phyloP scores from a whole-genome alignment of 805 yeast species.

The Tetrapisispora taiwanensis region DNA sequence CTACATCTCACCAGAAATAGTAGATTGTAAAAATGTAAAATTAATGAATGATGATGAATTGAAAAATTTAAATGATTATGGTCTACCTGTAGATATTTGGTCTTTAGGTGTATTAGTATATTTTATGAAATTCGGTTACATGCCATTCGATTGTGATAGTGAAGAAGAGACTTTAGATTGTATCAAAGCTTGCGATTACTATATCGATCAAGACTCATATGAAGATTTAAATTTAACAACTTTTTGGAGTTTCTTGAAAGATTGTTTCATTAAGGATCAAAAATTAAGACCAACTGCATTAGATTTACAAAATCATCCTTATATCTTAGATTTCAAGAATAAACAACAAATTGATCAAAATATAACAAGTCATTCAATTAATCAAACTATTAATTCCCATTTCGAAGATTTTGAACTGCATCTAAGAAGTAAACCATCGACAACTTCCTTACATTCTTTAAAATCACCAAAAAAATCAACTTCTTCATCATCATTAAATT shows the following conservation, averaged over 20 bases:
- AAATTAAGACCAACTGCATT: conserved; percentile 37
- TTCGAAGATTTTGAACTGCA: background rate
- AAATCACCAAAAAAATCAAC: conserved; percentile 19
- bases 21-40: conserved; percentile 30
- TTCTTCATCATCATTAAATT: conserved; percentile 4
- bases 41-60: conserved; percentile 12
- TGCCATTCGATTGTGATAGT: conserved; percentile 69
- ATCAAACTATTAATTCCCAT: background rate
- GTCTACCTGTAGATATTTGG: conserved; percentile 60
- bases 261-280: conserved; percentile 43
- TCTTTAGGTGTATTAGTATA: conserved; percentile 65
- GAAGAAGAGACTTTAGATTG: conserved; percentile 59
- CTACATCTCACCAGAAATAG: conserved; percentile 67
- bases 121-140: conserved; percentile 64
- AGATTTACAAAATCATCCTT: conserved; percentile 37
- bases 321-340: conserved; percentile 11
- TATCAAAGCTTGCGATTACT: conserved; percentile 43
- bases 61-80: conserved; percentile 31
- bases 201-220: conserved; percentile 50
- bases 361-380: too few relatives aligned
- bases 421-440: background rate
- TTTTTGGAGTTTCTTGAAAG: conserved; percentile 49
- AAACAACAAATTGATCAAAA: background rate
- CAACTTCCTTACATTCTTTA: conserved; percentile 10
- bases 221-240: conserved; percentile 36